phyloP scores from a whole-genome alignment of 1,139 yeast genomes.

The Blastobotrys aristatus region DNA sequence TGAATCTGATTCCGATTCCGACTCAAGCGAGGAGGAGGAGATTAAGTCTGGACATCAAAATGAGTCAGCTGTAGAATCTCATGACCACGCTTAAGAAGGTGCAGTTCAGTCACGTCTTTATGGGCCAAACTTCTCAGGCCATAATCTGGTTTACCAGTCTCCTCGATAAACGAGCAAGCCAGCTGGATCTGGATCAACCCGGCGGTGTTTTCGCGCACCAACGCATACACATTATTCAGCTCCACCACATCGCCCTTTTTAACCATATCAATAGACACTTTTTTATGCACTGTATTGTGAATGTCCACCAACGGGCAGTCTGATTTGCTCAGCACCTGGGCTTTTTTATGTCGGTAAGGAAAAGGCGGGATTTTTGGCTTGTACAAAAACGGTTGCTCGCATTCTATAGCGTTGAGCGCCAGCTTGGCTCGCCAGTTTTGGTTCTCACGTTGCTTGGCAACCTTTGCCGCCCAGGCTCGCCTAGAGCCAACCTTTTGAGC shows the following conservation, averaged over 20 bases:
- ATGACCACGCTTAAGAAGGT: constrained; percentile 1
- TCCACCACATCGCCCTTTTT: constrained; percentile 4
- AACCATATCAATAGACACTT: neutral
- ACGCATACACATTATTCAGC: neutral
- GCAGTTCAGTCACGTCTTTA: constrained; percentile 2
- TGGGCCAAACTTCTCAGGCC: constrained; percentile 13
- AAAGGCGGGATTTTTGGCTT: constrained; percentile 14
- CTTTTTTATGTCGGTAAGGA: constrained; percentile 2
- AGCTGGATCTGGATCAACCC: constrained; percentile 1
- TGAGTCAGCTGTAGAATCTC: constrained; percentile 10
- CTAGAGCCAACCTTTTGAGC: constrained; percentile 1
- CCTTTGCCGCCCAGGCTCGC: neutral
- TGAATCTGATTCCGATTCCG: constrained; percentile 4
- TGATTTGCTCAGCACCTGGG: neutral
- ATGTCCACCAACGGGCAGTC: constrained; percentile 12
- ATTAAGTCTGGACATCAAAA: constrained; percentile 11
- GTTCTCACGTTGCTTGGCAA: neutral
- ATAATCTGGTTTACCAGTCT: constrained; percentile 10
- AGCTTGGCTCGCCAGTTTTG: constrained; percentile 13
- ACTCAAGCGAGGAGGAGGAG: neutral
- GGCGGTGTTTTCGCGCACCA: neutral
- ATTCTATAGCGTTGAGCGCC: constrained; percentile 14
- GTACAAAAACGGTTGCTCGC: constrained; percentile 13
- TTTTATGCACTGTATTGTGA: neutral
- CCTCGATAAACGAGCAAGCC: constrained; percentile 5